Evolutionary conservation across 2,329 filamentous ascomycete genomes (phyloP).

Genomic region (Zymoseptoria brevis): DNA sequence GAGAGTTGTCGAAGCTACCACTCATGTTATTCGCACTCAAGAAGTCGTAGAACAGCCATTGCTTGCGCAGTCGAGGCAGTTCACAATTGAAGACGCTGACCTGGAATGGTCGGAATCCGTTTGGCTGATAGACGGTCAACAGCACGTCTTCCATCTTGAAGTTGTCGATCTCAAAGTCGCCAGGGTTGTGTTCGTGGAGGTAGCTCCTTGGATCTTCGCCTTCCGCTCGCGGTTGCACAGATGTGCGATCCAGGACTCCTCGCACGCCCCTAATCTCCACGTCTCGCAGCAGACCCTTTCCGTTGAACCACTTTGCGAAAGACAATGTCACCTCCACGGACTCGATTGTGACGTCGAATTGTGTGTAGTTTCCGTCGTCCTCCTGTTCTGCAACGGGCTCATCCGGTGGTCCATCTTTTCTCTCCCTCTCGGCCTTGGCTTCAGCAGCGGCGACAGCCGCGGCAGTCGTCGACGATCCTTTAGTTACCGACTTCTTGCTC

Average conservation of each 20-base stretch:
- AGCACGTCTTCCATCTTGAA: slow-evolving; percentile 95
- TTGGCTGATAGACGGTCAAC: slow-evolving; percentile 83
- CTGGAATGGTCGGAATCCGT: slow-evolving; percentile 85
- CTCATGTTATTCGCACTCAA: slow-evolving; percentile 93
- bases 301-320: slow-evolving; percentile 98
- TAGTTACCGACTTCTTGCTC: slow-evolving; percentile 55
- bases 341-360: slow-evolving; percentile 91
- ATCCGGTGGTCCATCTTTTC: slow-evolving; percentile 33
- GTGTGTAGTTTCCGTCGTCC: slow-evolving; percentile 94
- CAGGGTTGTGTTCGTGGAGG: slow-evolving; percentile 76
- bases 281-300: slow-evolving; percentile 81
- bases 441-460: slow-evolving; percentile 77
- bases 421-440: slow-evolving; percentile 42
- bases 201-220: slow-evolving; percentile 75
- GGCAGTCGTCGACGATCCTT: slow-evolving; percentile 77
- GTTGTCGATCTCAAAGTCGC: slow-evolving; percentile 93
- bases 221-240: slow-evolving; percentile 56
- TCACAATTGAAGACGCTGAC: slow-evolving; percentile 96
- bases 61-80: slow-evolving; percentile 82
- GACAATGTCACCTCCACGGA: slow-evolving; percentile 94
- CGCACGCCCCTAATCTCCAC: slow-evolving; percentile 91
- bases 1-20: slow-evolving; percentile 85
- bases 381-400: slow-evolving; percentile 45
- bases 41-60: slow-evolving; percentile 98
- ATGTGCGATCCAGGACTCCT: slow-evolving; percentile 84